These are phyloP conservation scores for Opeltia flavorubescens DNA, from an alignment of 495 filamentous ascomycete genomes.

Conservation along the genomic window DNA sequence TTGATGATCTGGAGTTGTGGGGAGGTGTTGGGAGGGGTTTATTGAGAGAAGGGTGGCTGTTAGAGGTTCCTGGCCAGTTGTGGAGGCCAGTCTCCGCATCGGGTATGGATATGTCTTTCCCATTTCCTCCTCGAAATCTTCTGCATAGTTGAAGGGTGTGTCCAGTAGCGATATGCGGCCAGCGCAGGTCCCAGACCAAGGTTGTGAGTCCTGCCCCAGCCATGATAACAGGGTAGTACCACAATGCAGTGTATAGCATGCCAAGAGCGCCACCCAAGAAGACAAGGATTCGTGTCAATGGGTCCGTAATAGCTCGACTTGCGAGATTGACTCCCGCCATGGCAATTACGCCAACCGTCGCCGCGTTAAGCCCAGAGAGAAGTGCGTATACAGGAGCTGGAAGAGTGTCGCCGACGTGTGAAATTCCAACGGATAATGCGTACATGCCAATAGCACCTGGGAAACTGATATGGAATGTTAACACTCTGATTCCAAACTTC, in stretches of 20 bases:
- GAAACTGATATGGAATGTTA: conserved; percentile 32
- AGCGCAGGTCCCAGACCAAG: conserved; percentile 39
- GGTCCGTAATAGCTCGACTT: conserved; percentile 61
- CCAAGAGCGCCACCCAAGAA: conserved; percentile 56
- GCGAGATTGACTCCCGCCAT: conserved; percentile 64
- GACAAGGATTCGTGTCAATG: conserved; percentile 51
- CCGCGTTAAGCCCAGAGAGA: conserved; percentile 63
- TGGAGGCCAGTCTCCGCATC: neutral
- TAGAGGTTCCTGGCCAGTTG: neutral
- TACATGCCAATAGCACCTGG: conserved; percentile 72
- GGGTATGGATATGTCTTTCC: neutral
- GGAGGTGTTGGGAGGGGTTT: neutral
- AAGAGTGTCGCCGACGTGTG: conserved; percentile 42
- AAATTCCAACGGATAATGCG: conserved; percentile 52
- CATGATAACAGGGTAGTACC: conserved; percentile 74
- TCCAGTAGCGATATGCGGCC: neutral
- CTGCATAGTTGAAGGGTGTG: neutral
- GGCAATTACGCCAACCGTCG: conserved; percentile 68
- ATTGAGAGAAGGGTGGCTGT: neutral
- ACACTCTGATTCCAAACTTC: conserved; percentile 41
- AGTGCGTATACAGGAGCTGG: conserved; percentile 58
- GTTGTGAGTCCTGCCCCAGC: conserved; percentile 40
- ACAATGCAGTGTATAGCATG: conserved; percentile 61
- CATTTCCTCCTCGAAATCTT: conserved; percentile 1
- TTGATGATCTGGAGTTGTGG: neutral